phyloP scores from a whole-genome alignment of 129 eudicot genomes.

The Deinandra increscens region DNA sequence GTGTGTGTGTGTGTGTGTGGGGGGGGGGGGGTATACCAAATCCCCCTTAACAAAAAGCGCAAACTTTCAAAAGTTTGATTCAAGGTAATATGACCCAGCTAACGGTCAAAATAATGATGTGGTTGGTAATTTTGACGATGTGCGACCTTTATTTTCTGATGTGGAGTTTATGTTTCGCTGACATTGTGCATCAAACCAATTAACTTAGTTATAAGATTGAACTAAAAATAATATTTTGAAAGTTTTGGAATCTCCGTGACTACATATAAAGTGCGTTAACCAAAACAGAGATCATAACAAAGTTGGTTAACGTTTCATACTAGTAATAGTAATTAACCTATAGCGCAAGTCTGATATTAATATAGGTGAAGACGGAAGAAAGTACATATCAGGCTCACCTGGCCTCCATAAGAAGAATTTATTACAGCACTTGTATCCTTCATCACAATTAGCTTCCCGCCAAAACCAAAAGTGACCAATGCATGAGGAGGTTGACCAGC shows the following conservation, averaged over 20 bases:
- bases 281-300: background rate
- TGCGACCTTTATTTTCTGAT: background rate
- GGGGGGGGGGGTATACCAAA: too few species aligned
- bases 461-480: constrained; percentile 89
- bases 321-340: constrained; percentile 4
- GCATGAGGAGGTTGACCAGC: constrained; percentile 93
- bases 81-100: background rate
- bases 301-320: background rate
- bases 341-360: background rate
- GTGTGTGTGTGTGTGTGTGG: too few species aligned
- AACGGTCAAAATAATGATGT: background rate
- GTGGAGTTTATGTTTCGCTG: background rate
- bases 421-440: constrained; percentile 46
- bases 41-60: background rate
- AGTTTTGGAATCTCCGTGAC: background rate
- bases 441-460: constrained; percentile 88
- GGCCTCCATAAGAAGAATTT: constrained; percentile 47
- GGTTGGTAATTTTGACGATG: background rate
- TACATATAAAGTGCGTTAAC: background rate
- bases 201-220: background rate
- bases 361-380: background rate
- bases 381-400: constrained; percentile 42
- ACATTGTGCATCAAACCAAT: background rate
- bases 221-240: background rate
- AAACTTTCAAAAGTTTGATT: background rate